A percentile compares a stretch with the other conserved stretches of the same genome.
Evolutionary conservation across 306 rosid genomes (phyloP).

Genomic region (Vigna unguiculata): DNA sequence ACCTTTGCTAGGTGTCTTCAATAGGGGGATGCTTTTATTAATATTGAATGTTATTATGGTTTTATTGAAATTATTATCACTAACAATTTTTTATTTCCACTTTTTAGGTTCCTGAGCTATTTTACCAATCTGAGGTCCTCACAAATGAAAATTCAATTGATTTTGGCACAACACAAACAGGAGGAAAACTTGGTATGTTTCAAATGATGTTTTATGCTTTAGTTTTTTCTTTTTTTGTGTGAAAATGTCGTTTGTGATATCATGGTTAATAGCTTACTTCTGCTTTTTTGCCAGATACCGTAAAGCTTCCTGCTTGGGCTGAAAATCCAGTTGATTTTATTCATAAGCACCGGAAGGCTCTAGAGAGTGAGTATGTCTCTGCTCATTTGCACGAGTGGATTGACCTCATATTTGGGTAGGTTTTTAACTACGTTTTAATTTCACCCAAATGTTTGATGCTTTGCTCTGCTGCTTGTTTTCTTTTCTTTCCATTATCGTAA

Average conservation of each 20-base stretch:
- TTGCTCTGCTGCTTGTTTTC: slow-evolving; percentile 15
- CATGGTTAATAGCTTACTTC: slow-evolving; percentile 46
- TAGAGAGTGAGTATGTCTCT: slow-evolving; percentile 94
- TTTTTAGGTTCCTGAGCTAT: slow-evolving; percentile 92
- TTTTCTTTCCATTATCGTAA: slow-evolving; percentile 23
- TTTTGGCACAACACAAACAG: slow-evolving; percentile 95
- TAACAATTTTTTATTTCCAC: slow-evolving; percentile 20
- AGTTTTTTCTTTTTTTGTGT: neutral
- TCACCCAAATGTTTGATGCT: slow-evolving; percentile 6
- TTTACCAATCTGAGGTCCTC: slow-evolving; percentile 91
- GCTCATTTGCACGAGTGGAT: slow-evolving; percentile 98
- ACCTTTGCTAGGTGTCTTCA: slow-evolving; percentile 30
- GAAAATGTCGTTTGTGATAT: slow-evolving; percentile 28
- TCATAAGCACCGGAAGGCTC: slow-evolving; percentile 95
- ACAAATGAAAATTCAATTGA: slow-evolving; percentile 94
- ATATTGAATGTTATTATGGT: slow-evolving; percentile 41
- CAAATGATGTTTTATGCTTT: slow-evolving; percentile 38
- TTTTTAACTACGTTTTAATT: slow-evolving; percentile 33
- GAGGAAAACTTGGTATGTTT: slow-evolving; percentile 84
- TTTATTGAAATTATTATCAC: slow-evolving; percentile 36
- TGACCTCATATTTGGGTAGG: slow-evolving; percentile 96
- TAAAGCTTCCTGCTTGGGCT: slow-evolving; percentile 96
- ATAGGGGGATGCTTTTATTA: slow-evolving; percentile 8
- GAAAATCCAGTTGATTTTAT: slow-evolving; percentile 87
- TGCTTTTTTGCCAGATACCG: slow-evolving; percentile 66